These are phyloP conservation scores for Agaricus blazei DNA, from an alignment of 768 basidiomycete genomes.

Conservation along the genomic window DNA sequence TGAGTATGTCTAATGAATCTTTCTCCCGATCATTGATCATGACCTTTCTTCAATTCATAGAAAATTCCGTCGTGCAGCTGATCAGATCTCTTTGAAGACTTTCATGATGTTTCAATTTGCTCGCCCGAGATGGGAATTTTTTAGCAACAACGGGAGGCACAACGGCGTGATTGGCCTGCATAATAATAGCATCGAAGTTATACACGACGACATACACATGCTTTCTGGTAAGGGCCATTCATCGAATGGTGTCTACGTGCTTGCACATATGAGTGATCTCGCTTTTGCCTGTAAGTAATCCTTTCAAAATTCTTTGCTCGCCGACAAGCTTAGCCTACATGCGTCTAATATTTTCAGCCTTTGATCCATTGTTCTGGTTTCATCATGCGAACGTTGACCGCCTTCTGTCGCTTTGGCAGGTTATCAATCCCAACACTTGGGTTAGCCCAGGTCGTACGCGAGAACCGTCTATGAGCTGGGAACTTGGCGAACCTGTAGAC, in stretches of 20 bases:
- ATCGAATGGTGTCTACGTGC: not conserved
- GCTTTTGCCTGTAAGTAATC: not conserved
- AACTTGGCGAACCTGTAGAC: not conserved
- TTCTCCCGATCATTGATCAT: not conserved
- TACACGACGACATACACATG: not conserved
- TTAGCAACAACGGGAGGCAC: not conserved
- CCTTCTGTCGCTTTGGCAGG: not conserved
- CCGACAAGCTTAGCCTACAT: not conserved
- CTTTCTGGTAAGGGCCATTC: not conserved
- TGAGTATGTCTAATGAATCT: not conserved
- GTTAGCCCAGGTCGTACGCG: not conserved
- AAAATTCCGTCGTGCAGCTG: not conserved
- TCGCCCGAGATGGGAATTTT: not conserved
- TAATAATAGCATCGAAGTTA: not conserved
- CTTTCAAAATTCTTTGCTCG: not conserved
- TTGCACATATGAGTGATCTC: not conserved
- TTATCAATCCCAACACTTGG: not conserved
- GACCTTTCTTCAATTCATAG: not conserved
- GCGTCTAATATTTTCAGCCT: not conserved
- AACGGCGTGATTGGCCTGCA: not conserved
- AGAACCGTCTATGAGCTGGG: not conserved
- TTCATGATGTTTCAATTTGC: not conserved
- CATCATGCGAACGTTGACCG: not conserved
- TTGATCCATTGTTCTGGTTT: not conserved
- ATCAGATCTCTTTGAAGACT: not conserved